Conservation (phyloP, 2,329 filamentous ascomycete species). For the Pseudogymnoascus sp. region DNA sequence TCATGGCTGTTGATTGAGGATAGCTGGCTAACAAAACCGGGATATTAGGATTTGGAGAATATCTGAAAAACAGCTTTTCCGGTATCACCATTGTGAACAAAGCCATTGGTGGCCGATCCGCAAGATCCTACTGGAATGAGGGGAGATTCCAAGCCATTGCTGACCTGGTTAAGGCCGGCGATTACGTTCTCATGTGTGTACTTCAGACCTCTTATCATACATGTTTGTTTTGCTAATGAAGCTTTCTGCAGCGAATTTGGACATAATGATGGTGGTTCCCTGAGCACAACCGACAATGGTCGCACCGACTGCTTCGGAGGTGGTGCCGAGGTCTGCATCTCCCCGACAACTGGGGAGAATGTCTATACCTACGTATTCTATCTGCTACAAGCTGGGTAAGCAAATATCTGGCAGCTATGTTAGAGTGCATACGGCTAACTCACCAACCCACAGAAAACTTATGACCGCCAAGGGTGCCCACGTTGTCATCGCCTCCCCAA, state of each 20-base stretch:
- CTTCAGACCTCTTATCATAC: background rate
- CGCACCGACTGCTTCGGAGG: slow-evolving; percentile 44
- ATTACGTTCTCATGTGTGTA: slow-evolving; percentile 53
- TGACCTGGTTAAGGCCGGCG: slow-evolving; percentile 38
- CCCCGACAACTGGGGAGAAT: slow-evolving; percentile 9
- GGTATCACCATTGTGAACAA: slow-evolving; percentile 49
- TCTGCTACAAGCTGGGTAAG: slow-evolving; percentile 9
- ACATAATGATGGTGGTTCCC: slow-evolving; percentile 58
- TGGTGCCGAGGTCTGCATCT: slow-evolving; percentile 11
- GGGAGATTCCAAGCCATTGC: slow-evolving; percentile 54
- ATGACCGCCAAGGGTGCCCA: slow-evolving; percentile 43
- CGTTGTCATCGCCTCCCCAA: slow-evolving; percentile 51
- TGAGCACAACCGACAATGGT: slow-evolving; percentile 47
- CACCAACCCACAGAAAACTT: slow-evolving; percentile 7
- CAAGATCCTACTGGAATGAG: slow-evolving; percentile 59
- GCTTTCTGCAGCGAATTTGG: slow-evolving; percentile 44
- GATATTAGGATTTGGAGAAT: slow-evolving; percentile 53
- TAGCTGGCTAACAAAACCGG: slow-evolving; percentile 10
- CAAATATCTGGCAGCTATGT: background rate
- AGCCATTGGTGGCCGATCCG: slow-evolving; percentile 58
- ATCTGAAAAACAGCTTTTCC: slow-evolving; percentile 44
- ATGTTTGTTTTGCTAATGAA: slow-evolving; percentile 52
- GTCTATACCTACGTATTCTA: slow-evolving; percentile 13
- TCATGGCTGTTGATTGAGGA: background rate
- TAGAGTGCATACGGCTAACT: background rate